Base-by-base conservation (phyloP, 2,329 filamentous ascomycete genomes). In the Pseudocercospora crystallina region DNA sequence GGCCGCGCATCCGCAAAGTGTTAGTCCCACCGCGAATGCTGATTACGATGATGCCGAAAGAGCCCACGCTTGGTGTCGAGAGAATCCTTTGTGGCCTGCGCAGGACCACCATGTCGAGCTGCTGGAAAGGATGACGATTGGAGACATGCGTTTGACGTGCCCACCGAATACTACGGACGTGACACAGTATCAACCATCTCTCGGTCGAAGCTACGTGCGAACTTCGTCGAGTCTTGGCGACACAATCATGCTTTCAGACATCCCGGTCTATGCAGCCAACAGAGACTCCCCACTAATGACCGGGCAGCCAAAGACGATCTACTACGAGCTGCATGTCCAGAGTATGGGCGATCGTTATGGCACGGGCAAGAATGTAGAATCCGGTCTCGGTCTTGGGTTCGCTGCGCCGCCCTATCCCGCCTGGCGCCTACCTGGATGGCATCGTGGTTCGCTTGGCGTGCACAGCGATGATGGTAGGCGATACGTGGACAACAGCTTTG, bases 391-490 rank as follows among this genome's bases (percentile, higher is more conserved):
- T 0, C 65, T 92, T 8, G 89, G 89, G 8, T 90, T 84, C 67
- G 73, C 80, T 0, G 87, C 87, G 1, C 80, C 86, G 41, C 89
- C 89, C 7, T 92, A 90, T 64, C 89, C 89, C 5, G 76, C 79
- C 0, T 92, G 89, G 73, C 80, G 89, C 7, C 78, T 91, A 53
- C 89, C 89, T 0, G 89, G 89, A 2, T 92, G 88, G 89, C 86
- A 94, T 65, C 80, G 88, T 31, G 88, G 81, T 13, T 86, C 82
- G 56, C 64, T 91, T 11, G 89, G 78, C 1, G 82, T 92, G n/a
- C 89, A 92, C 66, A 84, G 85, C 40, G 89, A 92, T 67, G 89
- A 92, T 67, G 89, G 89, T 4, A 38, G 85, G 61, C 80, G 80
- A 67, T 94, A 86, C 66, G 77, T 90, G 61, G 89, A 90, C 65